These are phyloP conservation scores for Elsinoe necatrix DNA, from an alignment of 2,329 filamentous ascomycete species.

Conservation along the genomic window DNA sequence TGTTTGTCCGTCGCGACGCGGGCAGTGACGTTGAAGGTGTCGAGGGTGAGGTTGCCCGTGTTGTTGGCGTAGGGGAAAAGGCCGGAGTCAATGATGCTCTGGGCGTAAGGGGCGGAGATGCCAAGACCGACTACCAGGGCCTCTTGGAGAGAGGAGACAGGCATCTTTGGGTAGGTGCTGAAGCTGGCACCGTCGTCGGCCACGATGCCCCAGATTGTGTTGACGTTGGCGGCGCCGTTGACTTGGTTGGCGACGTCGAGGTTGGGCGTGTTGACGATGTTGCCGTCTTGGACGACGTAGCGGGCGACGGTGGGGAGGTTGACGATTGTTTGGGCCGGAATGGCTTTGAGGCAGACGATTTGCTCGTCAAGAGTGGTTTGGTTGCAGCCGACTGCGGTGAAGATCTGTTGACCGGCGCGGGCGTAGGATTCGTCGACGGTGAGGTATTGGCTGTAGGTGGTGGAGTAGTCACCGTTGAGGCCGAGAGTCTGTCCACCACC, in stretches of 20 bases:
- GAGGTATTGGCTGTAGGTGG: slow-evolving; percentile 51
- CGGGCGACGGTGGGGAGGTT: slow-evolving; percentile 37
- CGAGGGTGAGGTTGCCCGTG: slow-evolving; percentile 44
- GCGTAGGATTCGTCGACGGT: slow-evolving; percentile 46
- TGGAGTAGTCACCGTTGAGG: slow-evolving; percentile 48
- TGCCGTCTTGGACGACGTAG: slow-evolving; percentile 52
- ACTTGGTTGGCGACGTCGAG: slow-evolving; percentile 39
- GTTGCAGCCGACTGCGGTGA: slow-evolving; percentile 46
- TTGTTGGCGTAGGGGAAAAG: slow-evolving; percentile 43
- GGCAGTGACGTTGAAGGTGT: slow-evolving; percentile 48
- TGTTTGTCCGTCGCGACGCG: slow-evolving; percentile 50
- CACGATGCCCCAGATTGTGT: slow-evolving; percentile 49
- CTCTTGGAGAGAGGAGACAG: slow-evolving; percentile 34
- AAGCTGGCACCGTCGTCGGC: slow-evolving; percentile 51
- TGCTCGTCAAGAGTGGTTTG: slow-evolving; percentile 37
- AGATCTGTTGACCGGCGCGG: slow-evolving; percentile 43
- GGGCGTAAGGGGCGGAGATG: slow-evolving; percentile 35
- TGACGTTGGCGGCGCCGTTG: slow-evolving; percentile 40
- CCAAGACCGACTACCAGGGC: slow-evolving; percentile 40
- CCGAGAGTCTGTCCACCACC: slow-evolving; percentile 50
- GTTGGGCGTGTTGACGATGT: slow-evolving; percentile 44
- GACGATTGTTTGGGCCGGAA: slow-evolving; percentile 38
- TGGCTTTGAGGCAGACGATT: slow-evolving; percentile 45
- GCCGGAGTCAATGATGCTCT: slow-evolving; percentile 35
- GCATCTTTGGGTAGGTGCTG: slow-evolving; percentile 39